These are phyloP conservation scores for Grosmannia penicillata DNA, from an alignment of 2,329 filamentous ascomycete genomes.

Conservation along the genomic window DNA sequence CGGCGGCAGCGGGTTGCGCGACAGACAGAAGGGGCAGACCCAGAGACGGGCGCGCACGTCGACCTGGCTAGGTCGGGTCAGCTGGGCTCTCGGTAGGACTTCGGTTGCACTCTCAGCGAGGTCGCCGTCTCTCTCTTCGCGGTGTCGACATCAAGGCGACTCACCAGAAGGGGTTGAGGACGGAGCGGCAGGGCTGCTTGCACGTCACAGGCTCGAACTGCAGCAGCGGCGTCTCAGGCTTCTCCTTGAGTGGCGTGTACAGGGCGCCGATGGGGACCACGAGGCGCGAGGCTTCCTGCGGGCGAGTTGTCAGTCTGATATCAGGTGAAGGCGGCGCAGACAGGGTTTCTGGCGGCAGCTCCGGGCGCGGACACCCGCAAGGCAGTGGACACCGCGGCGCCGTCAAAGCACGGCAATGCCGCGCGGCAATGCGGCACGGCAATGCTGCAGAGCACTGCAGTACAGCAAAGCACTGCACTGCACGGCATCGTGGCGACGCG, in stretches of 20 bases:
- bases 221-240: constrained; percentile 72
- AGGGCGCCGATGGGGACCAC: constrained; percentile 93
- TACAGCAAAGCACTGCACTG: too few species aligned
- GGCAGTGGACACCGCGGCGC: too few species aligned
- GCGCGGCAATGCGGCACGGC: too few species aligned
- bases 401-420: too few species aligned
- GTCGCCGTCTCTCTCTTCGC: neutral
- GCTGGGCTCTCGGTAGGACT: too few species aligned
- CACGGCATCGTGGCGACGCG: too few species aligned
- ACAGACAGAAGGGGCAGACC: constrained; percentile 82
- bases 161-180: constrained; percentile 94
- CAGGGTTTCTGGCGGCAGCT: too few species aligned
- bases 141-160: constrained; percentile 13
- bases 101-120: constrained; percentile 15
- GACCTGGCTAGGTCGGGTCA: constrained; percentile 45
- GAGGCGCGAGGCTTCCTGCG: constrained; percentile 77
- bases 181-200: constrained; percentile 88
- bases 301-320: neutral
- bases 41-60: constrained; percentile 72
- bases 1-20: constrained; percentile 65
- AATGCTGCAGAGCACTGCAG: too few species aligned
- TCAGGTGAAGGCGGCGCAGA: too few species aligned
- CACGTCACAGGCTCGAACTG: constrained; percentile 96
- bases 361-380: too few species aligned
- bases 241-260: constrained; percentile 93